Evolutionary conservation across 139 green algal species (phyloP), one percentile per base, ranked within the genome.

Genomic region (Chlorella sp.): DNA sequence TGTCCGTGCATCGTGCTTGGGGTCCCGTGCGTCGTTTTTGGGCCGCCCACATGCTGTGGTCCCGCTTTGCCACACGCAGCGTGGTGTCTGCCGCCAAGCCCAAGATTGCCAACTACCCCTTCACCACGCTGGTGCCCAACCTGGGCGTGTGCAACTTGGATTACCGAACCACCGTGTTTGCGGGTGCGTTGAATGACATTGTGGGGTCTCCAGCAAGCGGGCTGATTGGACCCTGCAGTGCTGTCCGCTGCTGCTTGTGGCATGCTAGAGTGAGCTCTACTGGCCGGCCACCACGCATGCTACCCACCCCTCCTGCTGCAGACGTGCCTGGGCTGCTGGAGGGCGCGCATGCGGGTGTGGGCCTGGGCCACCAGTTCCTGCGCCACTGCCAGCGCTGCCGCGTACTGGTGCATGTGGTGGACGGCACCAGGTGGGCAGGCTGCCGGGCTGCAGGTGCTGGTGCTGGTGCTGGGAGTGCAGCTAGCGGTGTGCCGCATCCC

Each of bases 121-220:
- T 99, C 92, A 99, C 98, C 16, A 99, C 98, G 23, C 94, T 99
- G 26, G 90, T 96, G 65, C 98, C 98, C 65, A 99, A 99, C 89
- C 92, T 99, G 41, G 98, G 97, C 0, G 96, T 99, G 12, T 98
- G 95, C 85, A 92, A 96, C 80, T 87, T 95, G 74, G 96, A 98
- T 88, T 98, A 92, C 82, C 57, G 87, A 21, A 94, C 92, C 17
- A 95, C 94, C 30, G 92, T 95, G 68, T 93, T 93, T 88, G 90
- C 90, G 12, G 88, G 80, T 85, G n/a, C n/a, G n/a, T n/a, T n/a
- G n/a, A n/a, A n/a, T n/a, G n/a, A n/a, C n/a, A n/a, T n/a, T n/a
- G n/a, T n/a, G n/a, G n/a, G n/a, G n/a, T n/a, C n/a, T n/a, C n/a
- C n/a, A n/a, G n/a, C n/a, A n/a, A n/a, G n/a, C n/a, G n/a, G n/a